Evolutionary conservation across 306 rosid genomes (phyloP).

Genomic region (Ammopiptanthus mongolicus): DNA sequence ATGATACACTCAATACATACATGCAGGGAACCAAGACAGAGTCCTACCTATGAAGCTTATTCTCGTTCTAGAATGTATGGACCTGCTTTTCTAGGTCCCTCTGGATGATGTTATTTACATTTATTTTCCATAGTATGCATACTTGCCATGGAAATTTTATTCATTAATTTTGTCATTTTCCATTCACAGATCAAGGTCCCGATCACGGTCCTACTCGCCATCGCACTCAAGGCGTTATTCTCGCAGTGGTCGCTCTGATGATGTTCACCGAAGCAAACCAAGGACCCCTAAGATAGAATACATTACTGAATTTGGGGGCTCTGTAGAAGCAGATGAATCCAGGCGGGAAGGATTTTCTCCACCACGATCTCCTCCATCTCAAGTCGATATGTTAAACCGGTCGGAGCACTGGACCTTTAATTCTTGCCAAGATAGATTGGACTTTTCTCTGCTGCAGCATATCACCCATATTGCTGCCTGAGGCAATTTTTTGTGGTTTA

Average conservation of each 20-base stretch:
- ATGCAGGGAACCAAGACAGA: conserved; percentile 82
- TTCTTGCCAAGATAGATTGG: conserved; percentile 96
- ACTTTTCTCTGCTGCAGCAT: conserved; percentile 92
- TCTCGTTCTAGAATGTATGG: conserved; percentile 81
- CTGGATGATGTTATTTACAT: background rate
- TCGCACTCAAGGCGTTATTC: conserved; percentile 63
- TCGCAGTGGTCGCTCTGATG: conserved; percentile 67
- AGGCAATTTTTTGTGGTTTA: conserved; percentile 72
- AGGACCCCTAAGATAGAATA: conserved; percentile 82
- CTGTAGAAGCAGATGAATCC: conserved; percentile 57
- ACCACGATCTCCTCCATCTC: conserved; percentile 86
- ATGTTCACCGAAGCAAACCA: conserved; percentile 68
- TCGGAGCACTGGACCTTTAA: conserved; percentile 99
- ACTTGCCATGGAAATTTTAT: background rate
- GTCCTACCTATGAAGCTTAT: conserved; percentile 98
- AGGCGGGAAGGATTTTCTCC: conserved; percentile 82
- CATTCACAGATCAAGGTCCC: conserved; percentile 61
- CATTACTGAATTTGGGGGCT: conserved; percentile 91
- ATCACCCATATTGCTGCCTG: conserved; percentile 67
- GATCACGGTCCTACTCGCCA: conserved; percentile 82
- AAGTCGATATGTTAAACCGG: conserved; percentile 85
- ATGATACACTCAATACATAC: conserved; percentile 17
- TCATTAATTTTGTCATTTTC: background rate
- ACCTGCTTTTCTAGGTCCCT: background rate
- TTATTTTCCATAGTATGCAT: background rate